These are phyloP conservation scores for Paramecium tetraurelia DNA, from an alignment of 73 alveolate genomes.

Conservation along the genomic window DNA sequence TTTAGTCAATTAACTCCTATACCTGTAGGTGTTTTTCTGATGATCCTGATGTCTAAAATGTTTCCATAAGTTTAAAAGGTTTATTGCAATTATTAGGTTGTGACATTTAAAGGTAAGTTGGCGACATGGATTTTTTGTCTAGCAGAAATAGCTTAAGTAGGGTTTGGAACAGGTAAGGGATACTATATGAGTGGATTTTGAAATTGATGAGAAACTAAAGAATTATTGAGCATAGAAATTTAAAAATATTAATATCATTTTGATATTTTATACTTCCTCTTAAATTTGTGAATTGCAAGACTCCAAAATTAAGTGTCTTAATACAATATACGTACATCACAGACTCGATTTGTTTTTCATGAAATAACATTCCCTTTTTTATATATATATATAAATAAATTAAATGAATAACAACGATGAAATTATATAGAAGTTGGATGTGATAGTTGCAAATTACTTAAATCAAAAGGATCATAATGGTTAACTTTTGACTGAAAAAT, in stretches of 20 bases:
- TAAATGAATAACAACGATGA: slow-evolving; percentile 51
- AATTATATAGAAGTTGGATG: slow-evolving; percentile 15
- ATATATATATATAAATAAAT: neutral
- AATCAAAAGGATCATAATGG: slow-evolving; percentile 15
- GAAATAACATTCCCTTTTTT: neutral
- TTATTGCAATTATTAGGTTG: neutral
- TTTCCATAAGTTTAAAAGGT: neutral
- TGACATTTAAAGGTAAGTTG: slow-evolving; percentile 20
- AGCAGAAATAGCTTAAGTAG: neutral
- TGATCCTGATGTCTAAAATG: neutral
- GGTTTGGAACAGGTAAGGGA: neutral
- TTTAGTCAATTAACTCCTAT: neutral
- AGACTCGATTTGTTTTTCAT: neutral
- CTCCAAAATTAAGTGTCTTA: neutral
- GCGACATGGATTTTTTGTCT: slow-evolving; percentile 23
- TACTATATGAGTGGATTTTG: neutral
- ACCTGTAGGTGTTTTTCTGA: slow-evolving; percentile 23
- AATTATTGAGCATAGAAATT: neutral
- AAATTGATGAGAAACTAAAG: neutral
- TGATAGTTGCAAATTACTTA: neutral
- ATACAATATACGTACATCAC: neutral
- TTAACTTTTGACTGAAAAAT: slow-evolving; percentile 15
- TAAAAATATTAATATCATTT: neutral
- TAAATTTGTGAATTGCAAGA: neutral
- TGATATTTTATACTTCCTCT: neutral